Base-by-base conservation (phyloP, 257 asterid genomes). In the Petunia axillaris region DNA sequence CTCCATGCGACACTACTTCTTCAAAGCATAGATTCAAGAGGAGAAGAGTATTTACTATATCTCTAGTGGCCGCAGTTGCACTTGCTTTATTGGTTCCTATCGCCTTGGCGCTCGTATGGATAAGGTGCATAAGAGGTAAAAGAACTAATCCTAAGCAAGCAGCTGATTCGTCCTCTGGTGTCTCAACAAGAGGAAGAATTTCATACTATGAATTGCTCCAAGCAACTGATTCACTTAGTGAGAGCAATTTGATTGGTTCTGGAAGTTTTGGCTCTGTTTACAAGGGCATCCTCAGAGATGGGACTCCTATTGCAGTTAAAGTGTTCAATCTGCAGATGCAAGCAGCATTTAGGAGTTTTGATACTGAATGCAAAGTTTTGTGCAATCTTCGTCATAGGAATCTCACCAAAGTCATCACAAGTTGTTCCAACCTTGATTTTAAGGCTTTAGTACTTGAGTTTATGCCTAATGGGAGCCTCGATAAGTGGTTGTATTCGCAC, bases 401-500 rank as follows among this genome's bases (percentile, higher is more conserved):
- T 76, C 25, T 76, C 40, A 36, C 60, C 3, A 40, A 48, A 14
- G 15, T 76, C 71, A 58, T 58, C 48, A 58, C 54, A 8, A 40
- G 68, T 58, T 76, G 80, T 52, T 53, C 66, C 50, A 76, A 76
- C 64, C 8, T 7, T 38, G 80, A 76, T 6, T 76, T 76, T 46
- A 76, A 58, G 60, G 80, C 80, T n/a, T 41, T 76, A 37, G 14
- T 76, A 55, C 41, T 76, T 7, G 53, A 46, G 53, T 46, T 5
- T 9, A 46, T 46, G 10, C 53, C 53, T 3, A 54, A 76, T 54
- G 80, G 80, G 25, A 76, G 70, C 65, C 57, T 76, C 2, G 80
- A 76, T 35, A 76, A 76, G 10, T 76, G 80, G 80, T 44, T 76
- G 9, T 76, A 77, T 77, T 77, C 80, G 10, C 36, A 16, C 48